Evolutionary conservation across 257 asterid genomes (phyloP).

Genomic region (Thymus quinquecostatus): DNA sequence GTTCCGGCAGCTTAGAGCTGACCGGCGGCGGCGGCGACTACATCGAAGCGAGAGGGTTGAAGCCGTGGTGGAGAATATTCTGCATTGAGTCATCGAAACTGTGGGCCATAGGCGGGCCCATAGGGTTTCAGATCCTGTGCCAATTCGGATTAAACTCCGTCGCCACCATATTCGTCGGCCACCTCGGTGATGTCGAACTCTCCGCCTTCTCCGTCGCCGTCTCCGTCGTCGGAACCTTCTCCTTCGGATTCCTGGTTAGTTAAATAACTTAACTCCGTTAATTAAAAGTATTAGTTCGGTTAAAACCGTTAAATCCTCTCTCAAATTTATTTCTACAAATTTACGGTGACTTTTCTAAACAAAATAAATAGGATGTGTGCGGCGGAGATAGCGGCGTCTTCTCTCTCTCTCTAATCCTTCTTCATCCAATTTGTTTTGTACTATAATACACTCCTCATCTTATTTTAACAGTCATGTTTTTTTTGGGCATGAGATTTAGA

Average conservation of each 20-base stretch:
- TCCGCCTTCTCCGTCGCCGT: constrained; percentile 53
- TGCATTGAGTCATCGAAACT: constrained; percentile 44
- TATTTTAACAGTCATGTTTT: too few relatives aligned
- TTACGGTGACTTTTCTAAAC: too few relatives aligned
- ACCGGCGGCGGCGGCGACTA: constrained; percentile 50
- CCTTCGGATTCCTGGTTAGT: constrained; percentile 60
- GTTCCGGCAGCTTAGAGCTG: constrained; percentile 12
- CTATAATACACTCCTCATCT: too few relatives aligned
- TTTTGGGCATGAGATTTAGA: too few relatives aligned
- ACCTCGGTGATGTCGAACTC: constrained; percentile 51
- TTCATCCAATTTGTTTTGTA: too few relatives aligned
- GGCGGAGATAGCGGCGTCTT: too few relatives aligned
- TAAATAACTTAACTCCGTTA: too few relatives aligned
- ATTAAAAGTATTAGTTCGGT: too few relatives aligned
- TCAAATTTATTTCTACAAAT: too few relatives aligned
- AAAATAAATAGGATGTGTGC: too few relatives aligned
- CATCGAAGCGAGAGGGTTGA: constrained; percentile 35
- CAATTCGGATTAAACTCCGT: constrained; percentile 49
- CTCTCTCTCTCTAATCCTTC: too few relatives aligned
- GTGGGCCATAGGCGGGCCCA: constrained; percentile 58
- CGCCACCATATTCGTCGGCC: constrained; percentile 59
- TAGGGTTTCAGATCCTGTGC: constrained; percentile 52
- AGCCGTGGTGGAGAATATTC: constrained; percentile 42
- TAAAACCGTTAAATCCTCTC: too few relatives aligned
- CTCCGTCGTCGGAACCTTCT: constrained; percentile 50